Conservation (phyloP, 2,329 filamentous ascomycete species). For the Sporothrix sp. region DNA sequence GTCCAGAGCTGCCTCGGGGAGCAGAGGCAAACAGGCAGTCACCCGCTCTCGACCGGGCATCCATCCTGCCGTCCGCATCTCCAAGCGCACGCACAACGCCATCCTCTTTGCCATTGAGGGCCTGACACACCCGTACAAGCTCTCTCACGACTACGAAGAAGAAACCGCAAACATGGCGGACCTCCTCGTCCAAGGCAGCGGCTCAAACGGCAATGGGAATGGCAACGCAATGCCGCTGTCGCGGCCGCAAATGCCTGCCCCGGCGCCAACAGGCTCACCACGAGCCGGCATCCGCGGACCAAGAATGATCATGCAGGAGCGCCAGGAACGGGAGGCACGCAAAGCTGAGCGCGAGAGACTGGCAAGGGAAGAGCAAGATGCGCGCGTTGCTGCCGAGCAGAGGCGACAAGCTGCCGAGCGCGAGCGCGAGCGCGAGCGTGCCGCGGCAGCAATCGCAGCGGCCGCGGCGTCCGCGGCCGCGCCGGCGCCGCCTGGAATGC, state of each 20-base stretch:
- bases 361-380: slow-evolving; percentile 53
- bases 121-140: slow-evolving; percentile 68
- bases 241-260: slow-evolving; percentile 36
- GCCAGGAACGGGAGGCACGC: slow-evolving; percentile 65
- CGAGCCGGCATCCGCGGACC: slow-evolving; percentile 66
- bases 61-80: slow-evolving; percentile 54
- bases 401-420: slow-evolving; percentile 24
- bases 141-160: slow-evolving; percentile 77
- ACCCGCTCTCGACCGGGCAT: slow-evolving; percentile 27
- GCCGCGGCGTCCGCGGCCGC: slow-evolving; percentile 24
- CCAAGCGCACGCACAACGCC: slow-evolving; percentile 74
- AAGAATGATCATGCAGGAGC: slow-evolving; percentile 83
- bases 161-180: slow-evolving; percentile 91
- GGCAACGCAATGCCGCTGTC: slow-evolving; percentile 41
- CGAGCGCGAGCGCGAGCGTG: slow-evolving; percentile 39
- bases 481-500: slow-evolving; percentile 19
- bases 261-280: slow-evolving; percentile 44
- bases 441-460: slow-evolving; percentile 35
- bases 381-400: slow-evolving; percentile 44
- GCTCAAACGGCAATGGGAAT: slow-evolving; percentile 32
- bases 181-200: slow-evolving; percentile 49
- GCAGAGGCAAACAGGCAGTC: slow-evolving; percentile 20
- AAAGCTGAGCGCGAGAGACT: slow-evolving; percentile 56
- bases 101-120: slow-evolving; percentile 89
- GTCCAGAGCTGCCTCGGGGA: not conserved